These are phyloP conservation scores for Mycena epipterygia DNA, from an alignment of 768 basidiomycete species.

Conservation along the genomic window DNA sequence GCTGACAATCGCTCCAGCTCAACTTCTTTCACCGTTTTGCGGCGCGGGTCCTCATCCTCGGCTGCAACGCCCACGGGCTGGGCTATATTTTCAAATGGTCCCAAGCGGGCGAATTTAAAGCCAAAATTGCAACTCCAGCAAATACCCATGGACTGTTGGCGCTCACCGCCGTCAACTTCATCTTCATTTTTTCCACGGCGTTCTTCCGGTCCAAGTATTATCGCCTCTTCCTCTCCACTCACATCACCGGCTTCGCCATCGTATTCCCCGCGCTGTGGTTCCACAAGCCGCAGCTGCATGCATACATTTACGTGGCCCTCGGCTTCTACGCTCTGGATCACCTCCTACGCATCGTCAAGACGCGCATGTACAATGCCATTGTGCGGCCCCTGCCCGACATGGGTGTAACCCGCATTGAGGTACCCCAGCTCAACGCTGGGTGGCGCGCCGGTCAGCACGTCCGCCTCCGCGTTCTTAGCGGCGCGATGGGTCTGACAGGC, in stretches of 20 bases:
- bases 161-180: constrained; percentile 53
- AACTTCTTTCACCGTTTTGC: constrained; percentile 71
- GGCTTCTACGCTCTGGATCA: constrained; percentile 62
- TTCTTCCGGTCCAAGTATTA: constrained; percentile 61
- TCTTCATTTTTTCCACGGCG: constrained; percentile 63
- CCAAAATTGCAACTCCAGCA: constrained; percentile 41
- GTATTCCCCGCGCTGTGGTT: constrained; percentile 58
- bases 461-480: constrained; percentile 62
- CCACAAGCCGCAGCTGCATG: constrained; percentile 57
- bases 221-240: constrained; percentile 66
- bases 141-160: constrained; percentile 56
- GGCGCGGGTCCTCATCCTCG: constrained; percentile 59
- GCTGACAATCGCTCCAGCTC: constrained; percentile 47
- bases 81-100: constrained; percentile 58
- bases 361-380: constrained; percentile 59
- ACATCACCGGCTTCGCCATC: constrained; percentile 59
- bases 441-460: constrained; percentile 78
- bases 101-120: constrained; percentile 43
- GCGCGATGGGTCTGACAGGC: constrained; percentile 53
- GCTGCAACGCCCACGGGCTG: constrained; percentile 57
- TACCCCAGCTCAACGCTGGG: constrained; percentile 60
- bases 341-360: constrained; percentile 61
- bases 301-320: constrained; percentile 51
- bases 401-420: constrained; percentile 60
- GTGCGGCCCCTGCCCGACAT: constrained; percentile 62